These are phyloP conservation scores for Alternaria sp. DNA, from an alignment of 2,329 filamentous ascomycete genomes.

Conservation along the genomic window DNA sequence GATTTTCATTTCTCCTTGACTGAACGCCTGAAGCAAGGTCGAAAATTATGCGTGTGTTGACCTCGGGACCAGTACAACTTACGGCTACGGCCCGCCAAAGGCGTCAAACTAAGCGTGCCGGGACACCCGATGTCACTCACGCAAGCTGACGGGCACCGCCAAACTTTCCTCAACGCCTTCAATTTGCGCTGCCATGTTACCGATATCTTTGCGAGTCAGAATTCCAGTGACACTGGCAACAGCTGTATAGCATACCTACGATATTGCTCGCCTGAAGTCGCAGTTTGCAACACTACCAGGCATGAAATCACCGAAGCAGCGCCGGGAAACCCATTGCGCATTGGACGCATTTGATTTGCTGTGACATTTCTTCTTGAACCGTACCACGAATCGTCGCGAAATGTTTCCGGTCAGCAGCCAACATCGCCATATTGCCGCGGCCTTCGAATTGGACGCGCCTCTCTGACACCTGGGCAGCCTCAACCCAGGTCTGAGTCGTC, in stretches of 20 bases:
- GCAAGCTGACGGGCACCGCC: not conserved
- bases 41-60: not conserved
- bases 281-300: not conserved
- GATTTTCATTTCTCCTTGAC: not conserved
- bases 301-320: slow-evolving; percentile 5
- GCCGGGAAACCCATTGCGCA: not conserved
- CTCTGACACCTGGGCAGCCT: not conserved
- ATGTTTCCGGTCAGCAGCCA: not conserved
- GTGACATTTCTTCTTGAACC: not conserved
- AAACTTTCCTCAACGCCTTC: not conserved
- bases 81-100: slow-evolving; percentile 1
- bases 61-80: not conserved
- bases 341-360: not conserved
- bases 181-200: not conserved
- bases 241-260: not conserved
- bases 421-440: not conserved
- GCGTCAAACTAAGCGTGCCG: not conserved
- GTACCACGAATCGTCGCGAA: not conserved
- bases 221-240: not conserved
- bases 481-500: not conserved
- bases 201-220: not conserved
- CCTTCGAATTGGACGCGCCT: not conserved
- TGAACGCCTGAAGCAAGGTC: not conserved
- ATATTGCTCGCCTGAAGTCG: not conserved
- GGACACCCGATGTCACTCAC: not conserved